Base-by-base conservation (phyloP, 2,329 filamentous ascomycete species). In the Ilyonectria sp. region DNA sequence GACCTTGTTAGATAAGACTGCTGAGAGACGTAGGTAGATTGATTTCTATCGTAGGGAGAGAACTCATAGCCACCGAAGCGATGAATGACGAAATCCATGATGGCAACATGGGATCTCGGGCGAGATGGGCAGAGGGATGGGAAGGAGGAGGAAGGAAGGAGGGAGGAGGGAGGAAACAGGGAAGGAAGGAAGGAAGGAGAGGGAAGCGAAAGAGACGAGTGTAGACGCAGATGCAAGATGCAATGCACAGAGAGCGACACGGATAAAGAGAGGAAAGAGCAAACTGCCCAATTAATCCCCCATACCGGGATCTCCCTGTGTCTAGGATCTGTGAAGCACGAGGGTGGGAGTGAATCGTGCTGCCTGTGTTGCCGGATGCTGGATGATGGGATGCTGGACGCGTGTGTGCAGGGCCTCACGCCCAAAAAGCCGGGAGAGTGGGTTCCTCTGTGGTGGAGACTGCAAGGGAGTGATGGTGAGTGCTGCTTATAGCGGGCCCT, bases 21-120 rank as follows among this genome's bases (percentile, higher is more conserved):
- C 17, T 59, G 59, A 8, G 72, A 63, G 47, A 63, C 33, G 15
- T 65, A 62, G 50, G 43, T 26, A 55, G 71, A 71, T 56, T 76
- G 68, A 21, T 71, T 71, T 52, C 60, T 57, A 40, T 57, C 47
- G 37, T 73, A 76, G 23, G 77, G 77, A 43, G 79, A 78, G 62
- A 79, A 77, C 59, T 79, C 75, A 63, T 76, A 70, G 10, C 65
- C 68, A 64, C 73, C 73, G 50, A 80, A 74, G 65, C 77, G 77
- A 70, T 77, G 72, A 50, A 79, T 75, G 68, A 76, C 69, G 67
- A 79, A 65, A 71, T 80, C 78, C 77, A 76, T 76, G 57, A 74
- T 79, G 69, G 59, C 60, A 64, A 57, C 69, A 74, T 72, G 37
- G 55, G 63, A 63, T 50, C 49, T 17, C 50, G 37, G 50, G 53